A percentile compares a stretch with the other conserved stretches of the same genome.
These are phyloP conservation scores for Gynandropsis gynandra DNA, from an alignment of 345 rosid species.

Conservation along the genomic window DNA sequence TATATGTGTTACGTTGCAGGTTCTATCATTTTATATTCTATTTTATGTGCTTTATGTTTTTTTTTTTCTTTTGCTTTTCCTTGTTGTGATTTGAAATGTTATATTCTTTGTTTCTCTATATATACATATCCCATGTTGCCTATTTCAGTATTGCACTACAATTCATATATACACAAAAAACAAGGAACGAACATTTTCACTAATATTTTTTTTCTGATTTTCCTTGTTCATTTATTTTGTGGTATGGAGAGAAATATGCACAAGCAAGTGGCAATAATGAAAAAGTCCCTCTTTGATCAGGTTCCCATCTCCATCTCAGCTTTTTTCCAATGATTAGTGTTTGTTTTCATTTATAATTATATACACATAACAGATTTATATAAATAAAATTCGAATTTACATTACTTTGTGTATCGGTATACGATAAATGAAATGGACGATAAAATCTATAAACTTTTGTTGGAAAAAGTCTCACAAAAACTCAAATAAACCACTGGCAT, in stretches of 20 bases:
- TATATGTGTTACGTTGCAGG: slow-evolving; percentile 28
- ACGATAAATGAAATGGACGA: too few relatives aligned
- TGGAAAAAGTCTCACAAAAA: too few relatives aligned
- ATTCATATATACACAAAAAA: slow-evolving; percentile 2
- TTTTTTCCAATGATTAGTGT: background rate
- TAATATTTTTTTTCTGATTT: background rate
- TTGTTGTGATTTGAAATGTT: slow-evolving; percentile 12
- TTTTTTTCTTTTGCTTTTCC: slow-evolving; percentile 12
- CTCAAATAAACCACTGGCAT: too few relatives aligned
- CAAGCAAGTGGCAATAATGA: slow-evolving; percentile 39
- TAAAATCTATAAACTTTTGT: too few relatives aligned
- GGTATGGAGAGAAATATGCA: slow-evolving; percentile 18
- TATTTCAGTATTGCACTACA: slow-evolving; percentile 27
- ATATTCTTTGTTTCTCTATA: slow-evolving; percentile 22
- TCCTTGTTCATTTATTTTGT: background rate
- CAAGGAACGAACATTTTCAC: background rate
- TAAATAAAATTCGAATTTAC: too few relatives aligned
- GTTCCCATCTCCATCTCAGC: slow-evolving; percentile 20
- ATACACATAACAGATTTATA: too few relatives aligned
- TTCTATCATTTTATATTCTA: slow-evolving; percentile 30
- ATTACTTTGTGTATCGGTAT: too few relatives aligned
- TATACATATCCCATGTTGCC: slow-evolving; percentile 19
- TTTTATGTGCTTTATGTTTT: slow-evolving; percentile 15
- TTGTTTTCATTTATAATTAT: background rate
- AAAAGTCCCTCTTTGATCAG: slow-evolving; percentile 66